Conservation (phyloP, 2,329 filamentous ascomycete species). For the Eutypella sp. region DNA sequence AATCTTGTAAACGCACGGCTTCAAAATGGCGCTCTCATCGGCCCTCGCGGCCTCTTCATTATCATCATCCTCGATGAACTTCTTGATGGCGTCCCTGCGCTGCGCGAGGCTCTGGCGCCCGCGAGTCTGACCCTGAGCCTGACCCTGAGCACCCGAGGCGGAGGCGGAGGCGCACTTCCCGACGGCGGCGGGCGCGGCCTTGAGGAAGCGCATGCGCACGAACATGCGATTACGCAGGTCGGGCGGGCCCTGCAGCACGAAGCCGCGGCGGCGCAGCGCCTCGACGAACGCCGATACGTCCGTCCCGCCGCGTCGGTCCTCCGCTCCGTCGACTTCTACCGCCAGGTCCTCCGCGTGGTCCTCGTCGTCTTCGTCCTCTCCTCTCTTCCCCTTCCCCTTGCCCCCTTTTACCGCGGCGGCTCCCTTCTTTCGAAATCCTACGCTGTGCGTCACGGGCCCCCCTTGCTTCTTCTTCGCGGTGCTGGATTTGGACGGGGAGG, state of each 20-base stretch:
- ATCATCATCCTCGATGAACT: constrained; percentile 57
- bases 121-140: constrained; percentile 7
- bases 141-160: neutral
- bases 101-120: neutral
- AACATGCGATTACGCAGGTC: constrained; percentile 97
- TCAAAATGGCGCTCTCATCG: constrained; percentile 65
- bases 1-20: constrained; percentile 95
- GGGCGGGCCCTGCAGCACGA: constrained; percentile 68
- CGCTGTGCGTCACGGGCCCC: constrained; percentile 59
- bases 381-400: constrained; percentile 34
- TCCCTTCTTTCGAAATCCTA: constrained; percentile 61
- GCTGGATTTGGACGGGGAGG: constrained; percentile 23
- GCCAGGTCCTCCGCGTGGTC: constrained; percentile 54
- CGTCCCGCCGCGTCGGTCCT: constrained; percentile 64
- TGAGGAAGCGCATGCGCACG: constrained; percentile 92
- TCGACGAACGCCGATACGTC: constrained; percentile 85
- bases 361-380: constrained; percentile 41
- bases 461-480: constrained; percentile 31
- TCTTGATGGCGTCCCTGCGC: constrained; percentile 45
- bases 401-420: constrained; percentile 43
- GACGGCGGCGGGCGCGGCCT: constrained; percentile 67
- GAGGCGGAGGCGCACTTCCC: constrained; percentile 62
- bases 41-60: constrained; percentile 53
- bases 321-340: constrained; percentile 65
- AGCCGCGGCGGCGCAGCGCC: constrained; percentile 74